These are phyloP conservation scores for Oryza rufipogon DNA, from an alignment of 176 grass and related monocot genomes.

Conservation along the genomic window DNA sequence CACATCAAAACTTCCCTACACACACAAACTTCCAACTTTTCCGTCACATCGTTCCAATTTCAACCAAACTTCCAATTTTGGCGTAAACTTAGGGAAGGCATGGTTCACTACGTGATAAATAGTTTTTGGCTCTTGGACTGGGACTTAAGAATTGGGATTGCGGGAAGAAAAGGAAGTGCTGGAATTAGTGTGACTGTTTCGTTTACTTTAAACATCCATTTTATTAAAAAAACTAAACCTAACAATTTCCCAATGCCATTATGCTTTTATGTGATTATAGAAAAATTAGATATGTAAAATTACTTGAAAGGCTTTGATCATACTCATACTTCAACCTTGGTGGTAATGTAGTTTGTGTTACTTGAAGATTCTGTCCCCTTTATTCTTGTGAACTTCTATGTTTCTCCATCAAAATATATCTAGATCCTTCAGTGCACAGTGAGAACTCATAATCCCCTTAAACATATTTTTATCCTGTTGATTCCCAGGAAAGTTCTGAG, in stretches of 20 bases:
- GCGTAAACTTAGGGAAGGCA: neutral
- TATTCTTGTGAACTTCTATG: neutral
- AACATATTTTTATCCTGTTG: slow-evolving; percentile 20
- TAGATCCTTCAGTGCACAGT: neutral
- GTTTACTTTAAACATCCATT: neutral
- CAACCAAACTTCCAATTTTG: too few relatives aligned
- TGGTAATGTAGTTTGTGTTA: neutral
- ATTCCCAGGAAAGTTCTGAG: slow-evolving; percentile 77
- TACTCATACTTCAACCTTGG: neutral
- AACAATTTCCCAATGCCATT: neutral
- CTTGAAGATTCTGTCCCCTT: neutral
- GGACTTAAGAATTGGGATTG: slow-evolving; percentile 3
- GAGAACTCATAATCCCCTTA: slow-evolving; percentile 6
- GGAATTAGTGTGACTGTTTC: neutral
- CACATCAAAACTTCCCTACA: too few relatives aligned
- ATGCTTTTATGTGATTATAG: slow-evolving; percentile 1
- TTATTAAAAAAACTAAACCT: neutral
- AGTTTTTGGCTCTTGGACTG: neutral
- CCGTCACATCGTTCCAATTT: too few relatives aligned
- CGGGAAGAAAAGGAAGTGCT: too few relatives aligned
- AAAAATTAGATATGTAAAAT: neutral
- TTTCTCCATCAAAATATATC: neutral
- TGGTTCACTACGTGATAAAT: neutral
- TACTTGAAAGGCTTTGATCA: slow-evolving; percentile 15
- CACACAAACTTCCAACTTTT: too few relatives aligned